These are phyloP conservation scores for Curvularia eragrostidis DNA, from an alignment of 2,329 filamentous ascomycete species.

Conservation along the genomic window DNA sequence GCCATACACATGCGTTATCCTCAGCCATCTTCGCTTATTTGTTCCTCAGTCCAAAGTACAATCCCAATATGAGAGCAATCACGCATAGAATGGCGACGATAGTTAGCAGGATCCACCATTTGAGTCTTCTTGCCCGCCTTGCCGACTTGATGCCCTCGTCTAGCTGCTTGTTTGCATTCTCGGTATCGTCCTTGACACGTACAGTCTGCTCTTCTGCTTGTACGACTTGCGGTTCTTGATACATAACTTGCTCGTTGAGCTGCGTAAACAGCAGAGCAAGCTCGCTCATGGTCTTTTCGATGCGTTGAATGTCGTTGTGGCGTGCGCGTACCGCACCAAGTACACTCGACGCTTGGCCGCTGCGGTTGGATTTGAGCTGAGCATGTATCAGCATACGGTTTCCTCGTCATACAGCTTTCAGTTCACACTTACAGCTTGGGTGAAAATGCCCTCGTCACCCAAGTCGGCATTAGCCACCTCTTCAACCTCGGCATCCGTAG, in stretches of 20 bases:
- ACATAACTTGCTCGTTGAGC: conserved; percentile 74
- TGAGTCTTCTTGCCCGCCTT: conserved; percentile 72
- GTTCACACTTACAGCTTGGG: conserved; percentile 71
- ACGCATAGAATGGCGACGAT: conserved; percentile 57
- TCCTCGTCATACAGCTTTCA: background rate
- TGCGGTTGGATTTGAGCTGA: conserved; percentile 77
- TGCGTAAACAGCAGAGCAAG: conserved; percentile 75
- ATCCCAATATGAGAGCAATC: conserved; percentile 57
- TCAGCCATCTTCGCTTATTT: background rate
- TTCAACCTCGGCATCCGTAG: conserved; percentile 73
- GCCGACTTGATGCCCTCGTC: conserved; percentile 71
- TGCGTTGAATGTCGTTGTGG: conserved; percentile 82
- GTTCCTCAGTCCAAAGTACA: conserved; percentile 56
- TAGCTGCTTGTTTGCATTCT: conserved; percentile 73
- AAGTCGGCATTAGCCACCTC: conserved; percentile 74
- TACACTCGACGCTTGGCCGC: conserved; percentile 73
- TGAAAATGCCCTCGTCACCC: conserved; percentile 81
- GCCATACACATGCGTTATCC: background rate
- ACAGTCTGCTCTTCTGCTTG: conserved; percentile 70
- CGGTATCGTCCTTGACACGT: conserved; percentile 69
- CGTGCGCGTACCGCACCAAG: conserved; percentile 81
- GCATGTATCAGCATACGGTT: conserved; percentile 5
- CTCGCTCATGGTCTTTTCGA: conserved; percentile 76
- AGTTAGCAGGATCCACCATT: conserved; percentile 79
- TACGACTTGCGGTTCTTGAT: conserved; percentile 70